Conservation (phyloP, 2,329 filamentous ascomycete species). For the Claviceps sp. region DNA sequence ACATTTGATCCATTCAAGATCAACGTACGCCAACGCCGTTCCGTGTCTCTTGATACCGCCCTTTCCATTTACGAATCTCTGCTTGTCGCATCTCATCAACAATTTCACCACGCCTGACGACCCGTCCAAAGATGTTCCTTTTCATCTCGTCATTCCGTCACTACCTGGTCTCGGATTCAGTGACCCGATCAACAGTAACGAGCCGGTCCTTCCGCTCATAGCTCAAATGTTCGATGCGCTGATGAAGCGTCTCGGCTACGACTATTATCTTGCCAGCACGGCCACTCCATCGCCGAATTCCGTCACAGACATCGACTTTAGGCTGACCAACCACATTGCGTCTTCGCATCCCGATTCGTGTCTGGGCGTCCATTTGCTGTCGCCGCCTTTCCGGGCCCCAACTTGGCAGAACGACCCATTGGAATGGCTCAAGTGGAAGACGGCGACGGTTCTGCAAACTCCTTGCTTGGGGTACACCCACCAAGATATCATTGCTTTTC, state of each 20-base stretch:
- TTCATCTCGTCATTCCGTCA: conserved; percentile 53
- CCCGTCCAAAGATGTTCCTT: conserved; percentile 33
- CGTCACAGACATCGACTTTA: conserved; percentile 38
- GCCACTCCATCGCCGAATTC: conserved; percentile 32
- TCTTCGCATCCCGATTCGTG: conserved; percentile 34
- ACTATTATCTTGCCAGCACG: conserved; percentile 43
- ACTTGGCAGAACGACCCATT: conserved; percentile 27
- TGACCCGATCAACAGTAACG: conserved; percentile 40
- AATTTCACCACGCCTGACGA: conserved; percentile 40
- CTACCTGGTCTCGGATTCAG: conserved; percentile 56
- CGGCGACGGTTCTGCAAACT: conserved; percentile 35
- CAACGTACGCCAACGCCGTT: conserved; percentile 37
- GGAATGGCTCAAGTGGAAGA: conserved; percentile 41
- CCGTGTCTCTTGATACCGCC: conserved; percentile 52
- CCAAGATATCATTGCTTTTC: conserved; percentile 35
- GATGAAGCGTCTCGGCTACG: conserved; percentile 48
- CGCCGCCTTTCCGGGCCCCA: conserved; percentile 40
- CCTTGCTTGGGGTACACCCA: conserved; percentile 42
- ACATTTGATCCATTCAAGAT: conserved; percentile 52
- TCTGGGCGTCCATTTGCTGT: conserved; percentile 46
- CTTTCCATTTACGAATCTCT: conserved; percentile 52
- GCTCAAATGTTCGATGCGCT: conserved; percentile 42
- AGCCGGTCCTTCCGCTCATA: conserved; percentile 35
- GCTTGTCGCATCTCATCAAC: conserved; percentile 41
- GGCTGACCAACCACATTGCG: conserved; percentile 34